Base-by-base conservation (phyloP, 164 flowering plant genomes). In the Chloranthus sessilifolius region DNA sequence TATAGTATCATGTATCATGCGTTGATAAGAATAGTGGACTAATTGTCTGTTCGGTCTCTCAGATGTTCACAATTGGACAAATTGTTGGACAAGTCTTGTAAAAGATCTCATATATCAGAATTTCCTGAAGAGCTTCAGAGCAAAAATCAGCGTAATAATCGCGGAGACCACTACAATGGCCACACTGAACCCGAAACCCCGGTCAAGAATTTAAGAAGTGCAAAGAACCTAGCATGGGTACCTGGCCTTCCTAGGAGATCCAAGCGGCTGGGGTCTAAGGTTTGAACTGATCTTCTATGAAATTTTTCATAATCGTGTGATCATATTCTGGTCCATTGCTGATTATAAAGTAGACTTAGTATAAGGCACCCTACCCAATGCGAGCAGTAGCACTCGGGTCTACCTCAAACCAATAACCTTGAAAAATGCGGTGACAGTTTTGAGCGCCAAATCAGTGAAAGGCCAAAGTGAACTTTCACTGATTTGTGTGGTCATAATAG, bases 201-300 rank as follows among this genome's bases (percentile, higher is more conserved):
- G 30, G 16, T 47, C 20, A 72, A 38, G 47, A 61, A 56, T 56
- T 55, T 66, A 55, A 66, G 71, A 63, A 65, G 70, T 40, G 24
- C 40, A 26, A 64, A 58, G 44, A 51, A 46, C 58, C 19, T 20
- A 23, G 58, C 58, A 34, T 43, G 52, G 29, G 48, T 28, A 44
- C 22, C 54, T 35, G 59, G 58, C 35, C 55, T 33, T 34, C 78
- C 69, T 2, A 57, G 78, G 53, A 66, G 81, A 59, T 74, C 81
- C 27, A 56, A 17, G 59, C 62, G 78, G 66, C 73, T 77, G 29
- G 58, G 66, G 21, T 41, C 78, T 29, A 64, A 77, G 74, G 76
- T 74, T 40, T 44, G 34, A 56, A 21, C 47, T 16, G 27, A 12
- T 21, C 21, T 25, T 22, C 39, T 21, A 14, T 43, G 6, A 35